Percentiles rank a stretch among this genome's conserved stretches.
phyloP scores from a whole-genome alignment of 345 rosid genomes.

The Camelina sativa region DNA sequence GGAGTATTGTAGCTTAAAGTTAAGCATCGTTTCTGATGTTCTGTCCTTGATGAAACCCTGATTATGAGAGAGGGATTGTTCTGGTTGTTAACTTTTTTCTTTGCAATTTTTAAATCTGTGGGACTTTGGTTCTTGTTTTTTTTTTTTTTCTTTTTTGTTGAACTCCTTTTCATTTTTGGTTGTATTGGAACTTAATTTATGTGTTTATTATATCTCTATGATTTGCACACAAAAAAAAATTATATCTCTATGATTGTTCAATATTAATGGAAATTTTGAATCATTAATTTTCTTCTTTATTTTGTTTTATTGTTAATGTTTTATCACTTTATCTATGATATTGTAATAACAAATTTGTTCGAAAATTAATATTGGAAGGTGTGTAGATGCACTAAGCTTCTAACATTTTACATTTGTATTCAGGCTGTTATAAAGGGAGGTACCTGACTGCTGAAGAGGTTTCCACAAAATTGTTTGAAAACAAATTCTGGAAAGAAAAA shows the following conservation, averaged over 20 bases:
- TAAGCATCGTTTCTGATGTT: not conserved
- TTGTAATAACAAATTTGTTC: no score
- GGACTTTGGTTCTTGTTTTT: not conserved
- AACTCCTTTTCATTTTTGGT: not conserved
- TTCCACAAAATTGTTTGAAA: slow-evolving; percentile 52
- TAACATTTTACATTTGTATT: not conserved
- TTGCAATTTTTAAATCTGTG: not conserved
- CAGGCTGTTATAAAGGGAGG: slow-evolving; percentile 73
- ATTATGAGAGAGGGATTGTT: not conserved
- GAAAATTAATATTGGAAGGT: not conserved
- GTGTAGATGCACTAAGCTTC: not conserved
- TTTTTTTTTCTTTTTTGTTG: not conserved
- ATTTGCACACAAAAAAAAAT: no score
- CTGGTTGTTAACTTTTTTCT: not conserved
- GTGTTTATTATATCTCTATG: not conserved
- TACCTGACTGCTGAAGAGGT: slow-evolving; percentile 72
- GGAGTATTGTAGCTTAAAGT: not conserved
- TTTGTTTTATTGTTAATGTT: no score
- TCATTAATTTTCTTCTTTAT: no score
- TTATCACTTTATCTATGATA: no score
- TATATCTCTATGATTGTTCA: not conserved
- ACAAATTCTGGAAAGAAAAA: no score
- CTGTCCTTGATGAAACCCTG: not conserved
- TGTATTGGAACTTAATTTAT: not conserved
- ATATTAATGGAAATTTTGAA: no score